Conservation (phyloP, 2,329 filamentous ascomycete genomes). For the Fusarium denticulatum region DNA sequence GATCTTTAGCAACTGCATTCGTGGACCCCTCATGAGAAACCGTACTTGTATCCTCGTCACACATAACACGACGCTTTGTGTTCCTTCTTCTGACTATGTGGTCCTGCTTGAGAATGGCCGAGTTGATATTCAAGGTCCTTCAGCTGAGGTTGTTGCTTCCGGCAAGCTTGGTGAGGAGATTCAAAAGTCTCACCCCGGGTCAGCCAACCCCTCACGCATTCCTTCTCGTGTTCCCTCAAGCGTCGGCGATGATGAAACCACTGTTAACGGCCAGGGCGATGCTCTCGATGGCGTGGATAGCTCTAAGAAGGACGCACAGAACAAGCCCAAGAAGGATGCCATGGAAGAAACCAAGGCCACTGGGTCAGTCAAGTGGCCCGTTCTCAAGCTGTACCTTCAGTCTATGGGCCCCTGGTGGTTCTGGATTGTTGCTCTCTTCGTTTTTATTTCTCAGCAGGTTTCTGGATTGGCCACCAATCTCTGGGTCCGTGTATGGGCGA, state of each 20-base stretch:
- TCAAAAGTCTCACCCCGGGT: slow-evolving; percentile 75
- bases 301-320: slow-evolving; percentile 57
- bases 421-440: slow-evolving; percentile 79
- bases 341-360: slow-evolving; percentile 82
- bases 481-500: slow-evolving; percentile 96
- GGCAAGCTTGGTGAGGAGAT: slow-evolving; percentile 90
- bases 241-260: slow-evolving; percentile 71
- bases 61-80: slow-evolving; percentile 90
- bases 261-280: slow-evolving; percentile 61
- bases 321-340: slow-evolving; percentile 59
- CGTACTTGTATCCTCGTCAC: slow-evolving; percentile 96
- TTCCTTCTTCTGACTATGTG: slow-evolving; percentile 81
- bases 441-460: slow-evolving; percentile 85
- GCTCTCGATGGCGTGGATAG: slow-evolving; percentile 57
- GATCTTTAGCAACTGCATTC: slow-evolving; percentile 95
- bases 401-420: slow-evolving; percentile 99
- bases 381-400: slow-evolving; percentile 84
- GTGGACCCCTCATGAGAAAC: slow-evolving; percentile 85
- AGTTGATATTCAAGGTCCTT: slow-evolving; percentile 78
- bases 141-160: slow-evolving; percentile 82
- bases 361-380: slow-evolving; percentile 87
- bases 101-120: slow-evolving; percentile 90
- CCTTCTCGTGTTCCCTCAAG: slow-evolving; percentile 83
- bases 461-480: slow-evolving; percentile 88
- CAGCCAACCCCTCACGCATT: slow-evolving; percentile 74